Conservation (phyloP, 768 basidiomycete genomes). For the Pilatotrama ljubarskyi region DNA sequence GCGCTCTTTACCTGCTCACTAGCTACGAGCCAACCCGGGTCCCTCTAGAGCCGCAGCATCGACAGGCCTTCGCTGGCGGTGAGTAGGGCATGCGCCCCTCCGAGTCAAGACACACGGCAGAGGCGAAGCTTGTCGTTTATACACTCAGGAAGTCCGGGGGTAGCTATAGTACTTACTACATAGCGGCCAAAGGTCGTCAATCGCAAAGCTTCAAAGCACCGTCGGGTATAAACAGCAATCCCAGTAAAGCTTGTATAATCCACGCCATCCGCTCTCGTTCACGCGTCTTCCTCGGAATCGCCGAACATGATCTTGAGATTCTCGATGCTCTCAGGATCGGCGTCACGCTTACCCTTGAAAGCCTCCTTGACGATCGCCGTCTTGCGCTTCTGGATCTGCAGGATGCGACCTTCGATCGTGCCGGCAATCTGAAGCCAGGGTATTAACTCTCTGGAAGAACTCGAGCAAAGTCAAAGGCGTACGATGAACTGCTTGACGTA, state of each 20-base stretch:
- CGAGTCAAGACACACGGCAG: too few species aligned
- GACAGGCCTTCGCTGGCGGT: too few species aligned
- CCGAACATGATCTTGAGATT: slow-evolving; percentile 84
- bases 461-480: slow-evolving; percentile 26
- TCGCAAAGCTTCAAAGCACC: too few species aligned
- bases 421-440: slow-evolving; percentile 61
- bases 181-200: too few species aligned
- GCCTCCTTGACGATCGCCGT: slow-evolving; percentile 86
- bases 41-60: too few species aligned
- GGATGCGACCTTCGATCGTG: slow-evolving; percentile 78
- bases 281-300: slow-evolving; percentile 5
- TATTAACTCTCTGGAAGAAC: too few species aligned
- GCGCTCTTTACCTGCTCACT: too few species aligned
- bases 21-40: too few species aligned
- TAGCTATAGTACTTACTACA: too few species aligned
- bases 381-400: slow-evolving; percentile 84
- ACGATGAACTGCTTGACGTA: slow-evolving; percentile 87
- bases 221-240: background rate
- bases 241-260: background rate
- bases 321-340: slow-evolving; percentile 72
- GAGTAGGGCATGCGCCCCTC: too few species aligned
- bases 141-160: too few species aligned
- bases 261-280: background rate
- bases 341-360: slow-evolving; percentile 58
- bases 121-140: too few species aligned